Evolutionary conservation across 495 filamentous ascomycete species (phyloP).

Genomic region (Penicillium canariense): DNA sequence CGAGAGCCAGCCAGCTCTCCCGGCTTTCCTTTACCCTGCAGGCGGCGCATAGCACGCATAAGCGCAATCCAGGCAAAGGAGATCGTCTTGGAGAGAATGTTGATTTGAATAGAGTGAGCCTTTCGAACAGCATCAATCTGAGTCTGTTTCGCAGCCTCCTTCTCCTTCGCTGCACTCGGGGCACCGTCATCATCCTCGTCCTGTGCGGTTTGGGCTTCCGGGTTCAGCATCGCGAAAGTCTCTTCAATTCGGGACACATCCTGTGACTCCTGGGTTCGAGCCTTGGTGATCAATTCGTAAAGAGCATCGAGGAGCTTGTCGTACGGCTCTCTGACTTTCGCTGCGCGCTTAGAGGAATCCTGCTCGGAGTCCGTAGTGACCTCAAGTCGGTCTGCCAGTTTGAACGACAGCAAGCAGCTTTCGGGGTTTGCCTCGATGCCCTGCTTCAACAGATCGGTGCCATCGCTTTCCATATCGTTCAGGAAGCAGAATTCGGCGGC

Average conservation of each 20-base stretch:
- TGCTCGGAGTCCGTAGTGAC: constrained; percentile 66
- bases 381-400: constrained; percentile 83
- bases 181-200: constrained; percentile 66
- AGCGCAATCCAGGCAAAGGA: constrained; percentile 93
- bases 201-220: constrained; percentile 41
- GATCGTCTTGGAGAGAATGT: constrained; percentile 70
- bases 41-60: constrained; percentile 87
- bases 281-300: constrained; percentile 72
- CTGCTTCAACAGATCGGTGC: constrained; percentile 73
- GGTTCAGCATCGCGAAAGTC: constrained; percentile 34
- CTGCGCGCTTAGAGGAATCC: constrained; percentile 63
- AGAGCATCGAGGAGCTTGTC: constrained; percentile 79
- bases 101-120: constrained; percentile 66
- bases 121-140: constrained; percentile 71
- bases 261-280: constrained; percentile 68
- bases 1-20: constrained; percentile 71
- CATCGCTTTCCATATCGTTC: constrained; percentile 66
- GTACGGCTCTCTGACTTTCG: constrained; percentile 75
- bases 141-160: constrained; percentile 54
- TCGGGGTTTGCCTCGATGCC: constrained; percentile 91
- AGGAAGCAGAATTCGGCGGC: constrained; percentile 90
- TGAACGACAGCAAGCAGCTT: constrained; percentile 84
- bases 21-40: constrained; percentile 86
- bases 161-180: constrained; percentile 52
- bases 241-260: constrained; percentile 73